Evolutionary conservation across 108 stramenopile species (phyloP), one percentile per base, ranked within the genome.

Genomic region (Stephanodiscus minutulus): DNA sequence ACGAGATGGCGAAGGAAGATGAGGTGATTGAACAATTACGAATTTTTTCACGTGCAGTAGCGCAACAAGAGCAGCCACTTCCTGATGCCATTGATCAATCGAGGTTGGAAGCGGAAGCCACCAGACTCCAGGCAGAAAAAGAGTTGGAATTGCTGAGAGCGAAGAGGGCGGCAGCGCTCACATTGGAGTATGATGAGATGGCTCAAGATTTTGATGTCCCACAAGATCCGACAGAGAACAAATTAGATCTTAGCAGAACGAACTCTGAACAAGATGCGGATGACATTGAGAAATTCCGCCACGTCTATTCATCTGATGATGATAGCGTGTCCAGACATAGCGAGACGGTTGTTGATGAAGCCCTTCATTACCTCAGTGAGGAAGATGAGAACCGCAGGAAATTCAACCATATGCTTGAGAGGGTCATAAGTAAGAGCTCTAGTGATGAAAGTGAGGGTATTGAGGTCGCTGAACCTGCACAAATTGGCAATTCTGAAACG

Each of bases 71-170:
- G 37, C n/a, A 43, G 8, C 17, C 3, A 20, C 59, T 10, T n/a
- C 59, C 35, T 0, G 59, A 60, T 9, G 39, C n/a, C 13, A 35
- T 60, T 5, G 37, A 60, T 35, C 62, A 55, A 35, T 61, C 74
- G 2, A 67, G 74, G 20, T 28, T 76, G 39, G 67, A 76, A 57
- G 74, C 74, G 10, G 67, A 76, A 76, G 62, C 50, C 24, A 49
- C 74, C 3, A 49, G 74, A 21, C 20, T 50, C 5, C 66, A 61
- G 39, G 74, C 74, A 5, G 74, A 75, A 22, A 59, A 67, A 61
- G 74, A 76, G 62, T 27, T 68, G 7, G 61, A 68, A 50, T 48
- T 11, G 20, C 47, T 64, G 49, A 64, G 37, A 22, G 28, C 18
- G 17, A 20, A 48, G 11, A 43, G 44, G 12, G 60, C 60, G 22